Evolutionary conservation across 192 early-diverging fungal genomes (phyloP).

Genomic region (Coemansia sp.): DNA sequence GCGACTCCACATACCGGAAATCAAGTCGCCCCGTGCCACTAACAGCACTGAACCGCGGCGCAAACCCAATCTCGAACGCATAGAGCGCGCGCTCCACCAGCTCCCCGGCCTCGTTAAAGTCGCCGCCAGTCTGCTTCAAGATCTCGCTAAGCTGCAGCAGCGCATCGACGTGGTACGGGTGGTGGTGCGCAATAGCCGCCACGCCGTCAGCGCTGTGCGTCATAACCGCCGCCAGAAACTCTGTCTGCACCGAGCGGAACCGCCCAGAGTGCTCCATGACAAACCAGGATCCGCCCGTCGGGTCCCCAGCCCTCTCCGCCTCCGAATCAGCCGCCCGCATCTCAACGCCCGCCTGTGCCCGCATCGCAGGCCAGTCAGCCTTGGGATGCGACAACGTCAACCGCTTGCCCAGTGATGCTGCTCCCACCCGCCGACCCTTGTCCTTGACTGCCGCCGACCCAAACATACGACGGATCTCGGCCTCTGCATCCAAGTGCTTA

Average conservation of each 20-base stretch:
- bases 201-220: slow-evolving; percentile 75
- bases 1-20: slow-evolving; percentile 75
- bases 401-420: slow-evolving; percentile 14
- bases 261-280: slow-evolving; percentile 65
- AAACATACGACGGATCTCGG: slow-evolving; percentile 89
- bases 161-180: slow-evolving; percentile 89
- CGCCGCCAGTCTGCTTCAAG: slow-evolving; percentile 76
- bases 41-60: slow-evolving; percentile 71
- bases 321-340: slow-evolving; percentile 51
- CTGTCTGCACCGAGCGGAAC: slow-evolving; percentile 73
- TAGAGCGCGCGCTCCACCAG: slow-evolving; percentile 88
- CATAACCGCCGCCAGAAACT: slow-evolving; percentile 70
- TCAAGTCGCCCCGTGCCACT: slow-evolving; percentile 64
- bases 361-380: slow-evolving; percentile 67
- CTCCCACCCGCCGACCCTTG: slow-evolving; percentile 9
- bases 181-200: slow-evolving; percentile 60
- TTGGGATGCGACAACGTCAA: slow-evolving; percentile 69
- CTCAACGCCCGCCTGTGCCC: slow-evolving; percentile 39
- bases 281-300: slow-evolving; percentile 49
- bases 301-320: slow-evolving; percentile 21
- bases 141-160: slow-evolving; percentile 84
- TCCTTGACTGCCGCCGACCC: slow-evolving; percentile 75
- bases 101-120: slow-evolving; percentile 74
- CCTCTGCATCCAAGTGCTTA: slow-evolving; percentile 74
- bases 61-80: slow-evolving; percentile 80